Conservation (phyloP, 2,329 filamentous ascomycete genomes). For the Immersiporthe knoxdaviesiana region DNA sequence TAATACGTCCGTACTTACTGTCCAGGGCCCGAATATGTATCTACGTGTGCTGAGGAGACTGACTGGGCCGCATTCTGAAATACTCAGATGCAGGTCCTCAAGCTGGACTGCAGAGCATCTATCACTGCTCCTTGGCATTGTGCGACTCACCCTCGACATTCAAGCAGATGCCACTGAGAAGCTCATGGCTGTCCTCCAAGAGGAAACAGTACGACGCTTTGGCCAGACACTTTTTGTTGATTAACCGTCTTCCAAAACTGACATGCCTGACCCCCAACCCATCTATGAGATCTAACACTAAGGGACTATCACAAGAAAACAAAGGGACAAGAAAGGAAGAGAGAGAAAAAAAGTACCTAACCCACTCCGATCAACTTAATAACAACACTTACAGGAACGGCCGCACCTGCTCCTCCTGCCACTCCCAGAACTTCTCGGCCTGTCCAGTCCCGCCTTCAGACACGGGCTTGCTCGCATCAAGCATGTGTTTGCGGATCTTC, state of each 20-base stretch:
- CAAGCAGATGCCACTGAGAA: no score
- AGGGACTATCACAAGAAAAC: neutral
- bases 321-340: neutral
- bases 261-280: neutral
- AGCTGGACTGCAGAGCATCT: neutral
- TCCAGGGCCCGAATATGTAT: no score
- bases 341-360: neutral
- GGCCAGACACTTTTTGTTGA: no score
- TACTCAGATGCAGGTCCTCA: neutral
- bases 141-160: no score
- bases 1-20: no score
- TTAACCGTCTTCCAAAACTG: neutral
- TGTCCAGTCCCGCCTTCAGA: slow-evolving; percentile 44
- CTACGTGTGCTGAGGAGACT: neutral
- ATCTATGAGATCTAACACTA: neutral
- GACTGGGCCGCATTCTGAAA: neutral
- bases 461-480: slow-evolving; percentile 36
- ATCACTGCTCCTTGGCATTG: no score
- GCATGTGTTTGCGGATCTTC: slow-evolving; percentile 38
- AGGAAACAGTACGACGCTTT: no score
- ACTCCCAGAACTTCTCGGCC: slow-evolving; percentile 45
- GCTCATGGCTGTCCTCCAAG: no score
- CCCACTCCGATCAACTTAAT: neutral
- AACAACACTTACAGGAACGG: slow-evolving; percentile 10
- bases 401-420: slow-evolving; percentile 45